Conservation (phyloP, 352 stramenopile genomes). For the Globisporangium abappressorium region DNA sequence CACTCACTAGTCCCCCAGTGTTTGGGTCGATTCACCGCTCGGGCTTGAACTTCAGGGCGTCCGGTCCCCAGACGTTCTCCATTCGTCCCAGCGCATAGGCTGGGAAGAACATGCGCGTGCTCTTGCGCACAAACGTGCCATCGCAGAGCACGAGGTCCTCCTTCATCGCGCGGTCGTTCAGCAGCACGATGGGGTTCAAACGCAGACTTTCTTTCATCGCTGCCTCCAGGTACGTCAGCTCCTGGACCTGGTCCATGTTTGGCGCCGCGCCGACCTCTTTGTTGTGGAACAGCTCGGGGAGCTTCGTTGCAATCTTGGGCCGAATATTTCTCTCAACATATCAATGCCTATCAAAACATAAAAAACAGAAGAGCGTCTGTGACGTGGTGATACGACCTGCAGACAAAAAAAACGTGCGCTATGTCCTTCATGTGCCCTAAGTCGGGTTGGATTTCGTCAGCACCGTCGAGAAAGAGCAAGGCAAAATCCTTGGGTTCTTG, state of each 20-base stretch:
- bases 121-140: constrained; percentile 31
- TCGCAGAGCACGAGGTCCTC: constrained; percentile 36
- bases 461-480: constrained; percentile 44
- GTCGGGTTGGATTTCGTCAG: constrained; percentile 12
- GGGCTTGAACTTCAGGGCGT: constrained; percentile 43
- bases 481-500: constrained; percentile 31
- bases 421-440: constrained; percentile 59
- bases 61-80: constrained; percentile 34
- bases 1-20: constrained; percentile 13
- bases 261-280: constrained; percentile 16
- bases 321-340: constrained; percentile 43
- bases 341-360: constrained; percentile 57
- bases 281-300: constrained; percentile 14
- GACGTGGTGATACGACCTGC: constrained; percentile 76
- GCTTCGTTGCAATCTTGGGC: constrained; percentile 32
- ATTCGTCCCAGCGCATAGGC: constrained; percentile 32
- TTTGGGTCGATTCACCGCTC: constrained; percentile 51
- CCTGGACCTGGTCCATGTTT: constrained; percentile 39
- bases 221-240: constrained; percentile 48
- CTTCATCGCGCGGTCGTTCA: constrained; percentile 29
- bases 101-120: constrained; percentile 23
- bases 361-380: constrained; percentile 71
- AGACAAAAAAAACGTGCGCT: constrained; percentile 83
- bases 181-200: constrained; percentile 59
- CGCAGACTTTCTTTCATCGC: constrained; percentile 59